Evolutionary conservation across 129 eudicot genomes (phyloP).

Genomic region (Arctium lappa): DNA sequence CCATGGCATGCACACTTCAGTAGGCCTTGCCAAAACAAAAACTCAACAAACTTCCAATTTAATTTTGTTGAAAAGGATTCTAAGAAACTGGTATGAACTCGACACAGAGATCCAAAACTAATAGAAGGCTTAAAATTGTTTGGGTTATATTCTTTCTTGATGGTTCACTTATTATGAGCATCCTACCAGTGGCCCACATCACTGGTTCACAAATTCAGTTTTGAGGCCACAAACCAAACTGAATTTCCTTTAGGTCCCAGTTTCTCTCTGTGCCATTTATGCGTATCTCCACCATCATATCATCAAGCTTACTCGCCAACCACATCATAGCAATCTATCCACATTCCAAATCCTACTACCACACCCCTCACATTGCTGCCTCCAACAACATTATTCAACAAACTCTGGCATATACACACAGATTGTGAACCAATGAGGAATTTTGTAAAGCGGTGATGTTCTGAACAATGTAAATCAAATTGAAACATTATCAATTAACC

Average conservation of each 20-base stretch:
- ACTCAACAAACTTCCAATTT: background rate
- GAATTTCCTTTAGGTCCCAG: background rate
- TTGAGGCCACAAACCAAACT: background rate
- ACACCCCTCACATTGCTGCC: background rate
- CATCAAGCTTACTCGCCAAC: background rate
- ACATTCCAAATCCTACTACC: background rate
- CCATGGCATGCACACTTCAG: background rate
- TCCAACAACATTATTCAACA: background rate
- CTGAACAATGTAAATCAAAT: background rate
- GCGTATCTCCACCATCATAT: background rate
- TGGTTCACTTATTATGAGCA: background rate
- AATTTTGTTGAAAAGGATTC: background rate
- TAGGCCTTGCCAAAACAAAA: constrained; percentile 1
- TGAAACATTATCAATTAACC: background rate
- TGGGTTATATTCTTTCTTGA: background rate
- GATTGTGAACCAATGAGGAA: background rate
- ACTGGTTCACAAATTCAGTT: background rate
- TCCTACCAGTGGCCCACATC: background rate
- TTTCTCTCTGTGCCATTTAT: background rate
- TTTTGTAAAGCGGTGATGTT: background rate
- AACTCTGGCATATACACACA: background rate
- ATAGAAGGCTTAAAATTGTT: background rate
- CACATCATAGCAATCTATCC: background rate
- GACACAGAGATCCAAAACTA: background rate
- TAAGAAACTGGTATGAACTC: background rate